These are phyloP conservation scores for Cardamine resedifolia DNA, from an alignment of 345 rosid genomes.

Conservation along the genomic window DNA sequence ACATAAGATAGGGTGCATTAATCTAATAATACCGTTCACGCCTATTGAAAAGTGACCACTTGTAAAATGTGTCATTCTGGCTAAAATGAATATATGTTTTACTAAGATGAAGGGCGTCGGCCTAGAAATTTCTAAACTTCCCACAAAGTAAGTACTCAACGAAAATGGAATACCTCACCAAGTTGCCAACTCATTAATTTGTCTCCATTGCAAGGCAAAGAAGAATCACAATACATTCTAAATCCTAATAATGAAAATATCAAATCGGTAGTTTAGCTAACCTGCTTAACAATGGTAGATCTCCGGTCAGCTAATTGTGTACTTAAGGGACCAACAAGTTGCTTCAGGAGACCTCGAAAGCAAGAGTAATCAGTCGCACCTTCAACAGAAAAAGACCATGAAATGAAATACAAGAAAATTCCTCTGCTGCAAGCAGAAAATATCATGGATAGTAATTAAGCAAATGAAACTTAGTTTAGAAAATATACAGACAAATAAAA, in stretches of 20 bases:
- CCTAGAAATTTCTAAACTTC: conserved; percentile 9
- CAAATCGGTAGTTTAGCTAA: conserved; percentile 26
- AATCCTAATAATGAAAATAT: conserved; percentile 1
- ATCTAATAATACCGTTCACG: neutral
- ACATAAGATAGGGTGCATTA: conserved; percentile 15
- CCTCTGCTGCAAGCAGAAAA: conserved; percentile 17
- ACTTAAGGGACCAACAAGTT: conserved; percentile 84
- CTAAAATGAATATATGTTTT: conserved; percentile 5
- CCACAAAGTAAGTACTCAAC: conserved; percentile 6
- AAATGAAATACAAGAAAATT: conserved; percentile 14
- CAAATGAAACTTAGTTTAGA: conserved; percentile 1
- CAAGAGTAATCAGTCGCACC: conserved; percentile 88
- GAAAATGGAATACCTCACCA: neutral
- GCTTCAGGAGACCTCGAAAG: conserved; percentile 90
- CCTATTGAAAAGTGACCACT: conserved; percentile 1
- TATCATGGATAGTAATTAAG: conserved; percentile 15
- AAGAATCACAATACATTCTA: conserved; percentile 7
- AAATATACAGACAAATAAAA: neutral
- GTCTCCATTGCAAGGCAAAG: conserved; percentile 9
- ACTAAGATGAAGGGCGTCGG: neutral
- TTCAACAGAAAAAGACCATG: conserved; percentile 36
- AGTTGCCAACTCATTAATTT: conserved; percentile 12
- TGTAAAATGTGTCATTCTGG: conserved; percentile 3
- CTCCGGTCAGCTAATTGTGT: conserved; percentile 90
- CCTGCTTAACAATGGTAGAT: conserved; percentile 98